A percentile compares a stretch with the other conserved stretches of the same genome.
Evolutionary conservation across 1,284 basidiomycete species (phyloP).

Genomic region (Naganishia sp.): DNA sequence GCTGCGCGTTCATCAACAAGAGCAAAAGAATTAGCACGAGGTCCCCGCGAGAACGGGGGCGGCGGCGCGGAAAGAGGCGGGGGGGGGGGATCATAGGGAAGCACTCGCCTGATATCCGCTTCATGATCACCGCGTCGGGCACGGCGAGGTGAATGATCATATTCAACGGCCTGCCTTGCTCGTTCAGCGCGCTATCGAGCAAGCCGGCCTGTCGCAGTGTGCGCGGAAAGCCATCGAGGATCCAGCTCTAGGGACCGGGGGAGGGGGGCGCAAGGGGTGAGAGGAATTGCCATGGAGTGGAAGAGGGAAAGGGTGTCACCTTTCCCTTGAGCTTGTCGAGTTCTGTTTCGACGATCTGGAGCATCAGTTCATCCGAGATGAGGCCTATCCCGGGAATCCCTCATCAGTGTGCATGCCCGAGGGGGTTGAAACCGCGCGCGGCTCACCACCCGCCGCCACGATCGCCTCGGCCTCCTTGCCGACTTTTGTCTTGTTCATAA

Average conservation of each 20-base stretch:
- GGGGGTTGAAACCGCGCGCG: too few species aligned
- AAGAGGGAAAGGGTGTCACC: slow-evolving; percentile 36
- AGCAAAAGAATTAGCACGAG: background rate
- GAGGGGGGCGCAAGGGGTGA: background rate
- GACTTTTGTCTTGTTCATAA: slow-evolving; percentile 47
- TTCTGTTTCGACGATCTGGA: slow-evolving; percentile 51
- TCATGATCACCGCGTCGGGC: slow-evolving; percentile 83
- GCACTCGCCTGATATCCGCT: slow-evolving; percentile 70
- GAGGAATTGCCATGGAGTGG: background rate
- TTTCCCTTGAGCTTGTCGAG: slow-evolving; percentile 49
- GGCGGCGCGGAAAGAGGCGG: slow-evolving; percentile 3
- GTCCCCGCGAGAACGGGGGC: background rate
- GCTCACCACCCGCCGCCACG: slow-evolving; percentile 50
- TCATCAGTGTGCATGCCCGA: too few species aligned
- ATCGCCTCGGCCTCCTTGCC: slow-evolving; percentile 49
- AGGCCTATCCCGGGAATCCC: too few species aligned
- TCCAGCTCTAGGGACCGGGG: slow-evolving; percentile 62
- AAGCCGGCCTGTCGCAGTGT: slow-evolving; percentile 86
- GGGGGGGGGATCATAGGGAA: background rate
- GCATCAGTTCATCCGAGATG: slow-evolving; percentile 53
- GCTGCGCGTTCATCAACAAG: slow-evolving; percentile 60
- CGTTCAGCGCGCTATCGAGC: slow-evolving; percentile 62
- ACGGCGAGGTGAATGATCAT: slow-evolving; percentile 91
- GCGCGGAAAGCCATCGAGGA: slow-evolving; percentile 94
- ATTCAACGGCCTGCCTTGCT: slow-evolving; percentile 62